Evolutionary conservation across 441 rosid species (phyloP).

Genomic region (Syzygium syzygioides): DNA sequence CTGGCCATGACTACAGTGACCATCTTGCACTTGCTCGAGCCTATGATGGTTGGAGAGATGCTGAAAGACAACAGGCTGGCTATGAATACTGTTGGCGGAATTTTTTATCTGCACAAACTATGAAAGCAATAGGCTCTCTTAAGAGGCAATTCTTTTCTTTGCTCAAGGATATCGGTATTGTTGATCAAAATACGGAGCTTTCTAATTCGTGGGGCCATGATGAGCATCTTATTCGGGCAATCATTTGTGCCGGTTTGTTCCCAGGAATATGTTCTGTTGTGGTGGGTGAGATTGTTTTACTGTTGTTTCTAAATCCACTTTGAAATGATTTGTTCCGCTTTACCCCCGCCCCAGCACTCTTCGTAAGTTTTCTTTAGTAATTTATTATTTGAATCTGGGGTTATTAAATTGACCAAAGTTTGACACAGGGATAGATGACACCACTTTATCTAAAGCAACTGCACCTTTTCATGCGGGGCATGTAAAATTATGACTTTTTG

Average conservation of each 20-base stretch:
- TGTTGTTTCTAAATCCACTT: neutral
- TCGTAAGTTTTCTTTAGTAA: neutral
- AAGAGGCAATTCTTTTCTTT: constrained; percentile 6
- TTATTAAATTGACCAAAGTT: neutral
- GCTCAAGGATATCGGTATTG: constrained; percentile 12
- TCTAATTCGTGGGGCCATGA: constrained; percentile 8
- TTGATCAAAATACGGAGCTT: neutral
- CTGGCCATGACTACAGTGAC: constrained; percentile 12
- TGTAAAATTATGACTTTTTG: neutral
- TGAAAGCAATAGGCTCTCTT: constrained; percentile 13
- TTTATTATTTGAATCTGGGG: neutral
- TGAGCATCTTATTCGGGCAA: constrained; percentile 10
- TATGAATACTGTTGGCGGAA: constrained; percentile 13
- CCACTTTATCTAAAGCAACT: neutral
- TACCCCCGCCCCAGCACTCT: neutral
- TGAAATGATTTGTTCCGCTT: neutral
- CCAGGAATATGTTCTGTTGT: constrained; percentile 15
- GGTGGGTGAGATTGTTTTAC: neutral
- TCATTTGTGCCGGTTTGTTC: constrained; percentile 13
- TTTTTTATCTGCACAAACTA: constrained; percentile 7
- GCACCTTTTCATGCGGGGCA: neutral
- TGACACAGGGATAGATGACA: neutral
- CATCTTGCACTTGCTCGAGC: constrained; percentile 16
- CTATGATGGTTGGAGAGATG: constrained; percentile 15
- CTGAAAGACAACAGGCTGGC: constrained; percentile 8